Evolutionary conservation across 176 grass and related monocot species (phyloP), one percentile per base, ranked within the genome.

Genomic region (Oryza coarctata): DNA sequence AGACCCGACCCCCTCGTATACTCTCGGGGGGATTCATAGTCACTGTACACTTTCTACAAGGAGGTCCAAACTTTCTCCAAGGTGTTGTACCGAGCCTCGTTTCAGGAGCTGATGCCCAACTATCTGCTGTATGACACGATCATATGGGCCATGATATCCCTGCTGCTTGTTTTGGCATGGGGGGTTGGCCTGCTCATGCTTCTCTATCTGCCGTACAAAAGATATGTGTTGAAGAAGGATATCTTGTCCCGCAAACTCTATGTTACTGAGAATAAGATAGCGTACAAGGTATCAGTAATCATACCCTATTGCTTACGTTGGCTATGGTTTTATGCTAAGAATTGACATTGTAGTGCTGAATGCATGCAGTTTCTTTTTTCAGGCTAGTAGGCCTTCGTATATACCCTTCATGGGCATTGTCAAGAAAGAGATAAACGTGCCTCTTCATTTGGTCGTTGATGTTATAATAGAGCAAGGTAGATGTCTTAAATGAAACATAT

Each of bases 81-180:
- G 35, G 72, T 89, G 33, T 39, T 93, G 74, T 91, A 82, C 77
- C 78, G 49, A 86, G 88, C 93, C 58, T 96, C 93, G 15, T 92
- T 96, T 70, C 81, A 60, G 32, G 90, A 96, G 49, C 80, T 92
- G 32, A 74, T 80, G 72, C 57, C 28, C 29, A 85, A 38, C 70
- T 86, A 85, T 50, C 30, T 92, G 27, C 88, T 85, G 81, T 96
- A 85, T 76, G 88, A 96, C 43, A 90, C 88, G 23, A 73, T 87
- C 79, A 73, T 92, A 83, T 96, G 86, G 93, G 85, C 86, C 27
- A 35, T 92, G 63, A 92, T 96, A 67, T 92, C 93, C 4, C 68
- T 90, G 11, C 38, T 96, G 75, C 88, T 96, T 72, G 82, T 96
- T 81, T 64, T 92, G 75, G 93, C 86, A 30, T 96, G 90, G 88